A percentile compares a stretch with the other conserved stretches of the same genome.
These are phyloP conservation scores for Oryza australiensis DNA, from an alignment of 176 grass and related monocot genomes.

Conservation along the genomic window DNA sequence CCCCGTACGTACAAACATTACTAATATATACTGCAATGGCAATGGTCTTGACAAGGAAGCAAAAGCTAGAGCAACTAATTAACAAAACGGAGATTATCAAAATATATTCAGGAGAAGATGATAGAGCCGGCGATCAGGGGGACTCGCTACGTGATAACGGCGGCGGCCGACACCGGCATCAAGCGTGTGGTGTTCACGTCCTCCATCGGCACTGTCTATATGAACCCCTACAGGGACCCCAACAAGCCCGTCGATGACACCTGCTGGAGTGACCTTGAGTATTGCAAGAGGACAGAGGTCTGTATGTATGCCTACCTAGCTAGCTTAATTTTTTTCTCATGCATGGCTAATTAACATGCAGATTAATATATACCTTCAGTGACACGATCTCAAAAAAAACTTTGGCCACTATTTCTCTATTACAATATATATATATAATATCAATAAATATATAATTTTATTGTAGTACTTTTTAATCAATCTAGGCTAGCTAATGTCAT, in stretches of 20 bases:
- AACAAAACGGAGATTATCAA: too few relatives aligned
- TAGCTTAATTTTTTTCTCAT: too few relatives aligned
- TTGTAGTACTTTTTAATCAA: too few relatives aligned
- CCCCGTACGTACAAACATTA: conserved; percentile 31
- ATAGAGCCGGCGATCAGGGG: conserved; percentile 75
- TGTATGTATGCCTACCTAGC: too few relatives aligned
- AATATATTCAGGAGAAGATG: conserved; percentile 56
- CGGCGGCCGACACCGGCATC: conserved; percentile 49
- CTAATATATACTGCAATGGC: too few relatives aligned
- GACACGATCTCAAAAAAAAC: too few relatives aligned
- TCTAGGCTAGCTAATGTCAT: too few relatives aligned
- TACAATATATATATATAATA: too few relatives aligned
- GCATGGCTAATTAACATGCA: background rate
- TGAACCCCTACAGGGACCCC: conserved; percentile 62
- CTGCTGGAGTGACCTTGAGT: conserved; percentile 88
- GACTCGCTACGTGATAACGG: conserved; percentile 56
- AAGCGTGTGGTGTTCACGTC: conserved; percentile 81
- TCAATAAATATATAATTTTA: too few relatives aligned
- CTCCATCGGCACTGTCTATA: conserved; percentile 74
- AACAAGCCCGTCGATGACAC: conserved; percentile 58
- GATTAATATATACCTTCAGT: too few relatives aligned
- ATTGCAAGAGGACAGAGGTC: conserved; percentile 82
- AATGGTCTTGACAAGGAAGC: too few relatives aligned
- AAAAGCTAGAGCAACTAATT: background rate
- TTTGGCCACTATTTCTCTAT: too few relatives aligned